Evolutionary conservation across 1,284 basidiomycete species (phyloP), one percentile per base, ranked within the genome.

Genomic region (Heterobasidion parviporum): DNA sequence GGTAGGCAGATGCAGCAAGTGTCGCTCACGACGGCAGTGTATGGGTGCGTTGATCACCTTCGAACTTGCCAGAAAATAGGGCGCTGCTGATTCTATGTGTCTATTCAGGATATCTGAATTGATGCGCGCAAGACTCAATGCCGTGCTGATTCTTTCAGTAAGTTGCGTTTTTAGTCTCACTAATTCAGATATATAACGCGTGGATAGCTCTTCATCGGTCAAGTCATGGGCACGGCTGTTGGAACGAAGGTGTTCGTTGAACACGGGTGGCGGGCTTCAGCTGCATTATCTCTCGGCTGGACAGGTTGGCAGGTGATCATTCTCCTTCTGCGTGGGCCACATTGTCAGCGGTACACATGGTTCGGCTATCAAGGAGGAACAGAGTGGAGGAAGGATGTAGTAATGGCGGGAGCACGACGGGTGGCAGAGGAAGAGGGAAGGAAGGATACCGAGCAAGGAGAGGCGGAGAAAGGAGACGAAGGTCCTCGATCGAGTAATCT

Each of bases 161-260:
- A 43, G 55, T 52, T 10, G 16, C 12, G 9, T 43, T 10, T 8
- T 3, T 26, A 7, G 38, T 35, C 33, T 49, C 8, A 46, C 55
- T 41, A n/a, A n/a, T 12, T 10, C 38, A 6, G 10, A 26, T 26
- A 26, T 26, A 26, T 26, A 26, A 26, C 26, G 26, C 5, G 38
- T 12, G 4, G 4, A 67, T 65, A 71, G 43, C 49, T 59, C n/a
- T 79, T 78, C 57, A 64, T 73, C 15, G 78, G 78, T 0, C 76
- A 79, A 59, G 73, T 78, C 9, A 75, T 78, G 59, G 82, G 82
- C 14, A 81, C 80, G 4, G 72, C 80, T 0, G 75, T 72, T 3
- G 75, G 81, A 41, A 76, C 78, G 2, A 71, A 74, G 55, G 68
- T 83, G 6, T 83, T 81, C 64, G 68, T 77, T 7, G 56, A 65